Conservation (phyloP, 2,329 filamentous ascomycete species). For the Chrysoporthe austroafricana region DNA sequence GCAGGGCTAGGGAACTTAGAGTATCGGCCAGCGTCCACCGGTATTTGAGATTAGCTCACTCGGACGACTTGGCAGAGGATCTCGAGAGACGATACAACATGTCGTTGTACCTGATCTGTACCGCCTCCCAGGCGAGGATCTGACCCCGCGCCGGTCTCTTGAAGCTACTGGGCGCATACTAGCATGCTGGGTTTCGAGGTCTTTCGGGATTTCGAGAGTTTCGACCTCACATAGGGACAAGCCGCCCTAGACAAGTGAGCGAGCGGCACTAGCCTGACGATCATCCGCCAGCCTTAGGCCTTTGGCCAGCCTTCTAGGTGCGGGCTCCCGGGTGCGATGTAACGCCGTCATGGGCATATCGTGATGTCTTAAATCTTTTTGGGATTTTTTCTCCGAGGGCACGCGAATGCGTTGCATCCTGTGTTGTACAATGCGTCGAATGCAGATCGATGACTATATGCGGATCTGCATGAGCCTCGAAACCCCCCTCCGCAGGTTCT, state of each 20-base stretch:
- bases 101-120: background rate
- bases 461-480: too few relatives aligned
- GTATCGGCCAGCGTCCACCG: background rate
- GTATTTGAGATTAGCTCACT: too few relatives aligned
- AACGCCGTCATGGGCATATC: background rate
- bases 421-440: background rate
- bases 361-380: background rate
- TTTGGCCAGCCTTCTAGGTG: background rate
- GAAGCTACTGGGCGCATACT: too few relatives aligned
- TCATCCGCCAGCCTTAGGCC: background rate
- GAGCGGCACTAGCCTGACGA: background rate
- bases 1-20: background rate
- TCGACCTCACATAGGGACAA: background rate
- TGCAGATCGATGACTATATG: too few relatives aligned
- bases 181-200: too few relatives aligned
- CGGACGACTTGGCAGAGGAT: too few relatives aligned
- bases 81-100: background rate
- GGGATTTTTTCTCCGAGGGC: background rate
- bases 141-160: too few relatives aligned
- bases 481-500: too few relatives aligned
- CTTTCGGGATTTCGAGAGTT: background rate
- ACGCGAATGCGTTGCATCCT: background rate
- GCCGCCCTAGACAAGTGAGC: background rate
- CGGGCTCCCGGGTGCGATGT: background rate
- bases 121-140: too few relatives aligned